Base-by-base conservation (phyloP, 1,284 basidiomycete species). In the Vanrija sp. region DNA sequence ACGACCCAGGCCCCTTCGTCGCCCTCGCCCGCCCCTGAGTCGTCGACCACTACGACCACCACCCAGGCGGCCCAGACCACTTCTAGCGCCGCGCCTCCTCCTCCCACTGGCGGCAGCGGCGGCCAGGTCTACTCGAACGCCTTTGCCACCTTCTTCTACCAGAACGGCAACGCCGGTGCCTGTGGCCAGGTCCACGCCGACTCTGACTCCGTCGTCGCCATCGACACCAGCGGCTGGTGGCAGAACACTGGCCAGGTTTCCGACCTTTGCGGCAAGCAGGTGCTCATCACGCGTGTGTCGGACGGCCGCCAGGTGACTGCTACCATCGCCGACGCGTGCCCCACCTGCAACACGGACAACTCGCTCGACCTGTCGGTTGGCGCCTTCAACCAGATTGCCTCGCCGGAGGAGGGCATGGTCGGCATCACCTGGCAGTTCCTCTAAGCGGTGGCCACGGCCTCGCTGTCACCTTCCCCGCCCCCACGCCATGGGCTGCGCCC, bases 301-400 rank as follows among this genome's bases (percentile, higher is more conserved):
- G 85, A 83, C 73, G 78, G 80, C 59, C 79, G 82, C 71, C 73
- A 71, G 18, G 82, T 88, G 57, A 78, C 73, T 3, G 89, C 85
- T 53, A 80, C 78, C 20, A 79, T 93, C 63, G 85, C 81, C 56
- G 91, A 94, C 66, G 84, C 80, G 22, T 95, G 92, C 81, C 90
- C 90, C n/a, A 84, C 84, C 8, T 97, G 93, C 78, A 49, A 37
- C 51, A 57, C 60, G 53, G 48, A 50, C 35, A 78, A 85, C 71
- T 86, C 84, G 23, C 62, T 97, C 66, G 93, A 97, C 72, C 81
- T 96, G 54, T 91, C 88, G 14, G 60, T 71, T n/a, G 84, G 68
- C 47, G 85, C 89, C 23, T 96, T 96, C 81, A 18, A 19, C 19
- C 42, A 38, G 24, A 39, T 52, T 23, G 45, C 22, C 41, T 43